These are phyloP conservation scores for Exophiala sp. DNA, from an alignment of 2,329 filamentous ascomycete species.

Conservation along the genomic window DNA sequence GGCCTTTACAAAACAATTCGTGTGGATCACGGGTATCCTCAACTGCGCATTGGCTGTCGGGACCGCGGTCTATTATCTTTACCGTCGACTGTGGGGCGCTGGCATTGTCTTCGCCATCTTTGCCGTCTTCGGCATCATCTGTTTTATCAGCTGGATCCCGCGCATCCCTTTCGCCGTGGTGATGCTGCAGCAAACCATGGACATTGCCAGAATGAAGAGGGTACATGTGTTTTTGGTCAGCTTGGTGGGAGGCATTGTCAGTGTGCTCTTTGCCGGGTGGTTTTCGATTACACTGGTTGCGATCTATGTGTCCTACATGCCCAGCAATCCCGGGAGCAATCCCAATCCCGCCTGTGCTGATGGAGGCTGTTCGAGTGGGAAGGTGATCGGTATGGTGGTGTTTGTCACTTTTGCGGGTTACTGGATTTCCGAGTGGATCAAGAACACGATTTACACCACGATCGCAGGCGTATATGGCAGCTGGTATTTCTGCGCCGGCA, in stretches of 20 bases:
- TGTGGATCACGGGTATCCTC: conserved; percentile 85
- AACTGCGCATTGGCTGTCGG: conserved; percentile 80
- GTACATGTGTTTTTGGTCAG: conserved; percentile 85
- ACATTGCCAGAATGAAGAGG: conserved; percentile 68
- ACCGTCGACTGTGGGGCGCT: conserved; percentile 67
- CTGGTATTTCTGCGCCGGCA: conserved; percentile 76
- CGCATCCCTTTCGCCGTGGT: conserved; percentile 86
- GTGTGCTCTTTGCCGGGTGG: conserved; percentile 73
- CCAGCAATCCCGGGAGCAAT: conserved; percentile 41
- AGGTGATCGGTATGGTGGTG: conserved; percentile 75
- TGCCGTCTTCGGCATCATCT: conserved; percentile 69
- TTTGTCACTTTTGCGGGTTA: conserved; percentile 89
- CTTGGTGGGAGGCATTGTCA: conserved; percentile 71
- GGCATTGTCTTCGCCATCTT: conserved; percentile 86
- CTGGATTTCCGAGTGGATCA: conserved; percentile 90
- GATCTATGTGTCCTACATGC: conserved; percentile 78
- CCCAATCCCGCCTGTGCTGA: conserved; percentile 51
- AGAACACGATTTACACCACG: conserved; percentile 84
- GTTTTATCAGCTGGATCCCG: conserved; percentile 82
- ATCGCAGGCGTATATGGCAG: conserved; percentile 84
- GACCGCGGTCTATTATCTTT: conserved; percentile 81
- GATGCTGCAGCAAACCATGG: conserved; percentile 80
- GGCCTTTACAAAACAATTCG: conserved; percentile 78
- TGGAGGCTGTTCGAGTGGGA: conserved; percentile 61
- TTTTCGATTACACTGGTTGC: conserved; percentile 80